Percentiles rank a stretch among this genome's conserved stretches.
Conservation (phyloP, 306 rosid genomes). For the Castanopsis chinensis region DNA sequence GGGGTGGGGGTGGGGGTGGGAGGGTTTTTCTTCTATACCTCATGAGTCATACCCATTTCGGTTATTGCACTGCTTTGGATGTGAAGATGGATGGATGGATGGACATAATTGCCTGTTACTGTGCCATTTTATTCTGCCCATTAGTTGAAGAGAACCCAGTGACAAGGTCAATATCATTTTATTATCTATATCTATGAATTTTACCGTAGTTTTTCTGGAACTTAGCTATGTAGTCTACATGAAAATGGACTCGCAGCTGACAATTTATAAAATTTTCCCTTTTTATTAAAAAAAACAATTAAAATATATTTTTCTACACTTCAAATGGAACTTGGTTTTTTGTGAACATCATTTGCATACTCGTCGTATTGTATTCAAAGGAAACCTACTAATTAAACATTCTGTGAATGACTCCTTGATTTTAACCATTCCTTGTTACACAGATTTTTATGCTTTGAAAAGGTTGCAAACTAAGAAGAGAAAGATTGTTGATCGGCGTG, state of each 20-base stretch:
- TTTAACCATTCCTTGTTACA: conserved; percentile 14
- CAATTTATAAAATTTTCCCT: not conserved
- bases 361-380: not conserved
- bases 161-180: not conserved
- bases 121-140: not conserved
- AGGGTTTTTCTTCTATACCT: not conserved
- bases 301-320: not conserved
- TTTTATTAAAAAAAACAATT: not conserved
- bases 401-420: conserved; percentile 9
- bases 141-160: not conserved
- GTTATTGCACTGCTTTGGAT: not conserved
- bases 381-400: not conserved
- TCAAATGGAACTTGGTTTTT: not conserved
- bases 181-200: not conserved
- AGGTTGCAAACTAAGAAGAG: conserved; percentile 74
- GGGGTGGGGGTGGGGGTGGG: too few species aligned
- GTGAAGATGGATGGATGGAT: not conserved
- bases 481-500: conserved; percentile 82
- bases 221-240: not conserved
- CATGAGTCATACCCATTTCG: not conserved
- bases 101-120: not conserved
- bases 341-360: not conserved
- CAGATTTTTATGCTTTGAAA: conserved; percentile 70
- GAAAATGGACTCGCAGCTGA: not conserved
- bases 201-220: not conserved